phyloP scores from a whole-genome alignment of 2,329 filamentous ascomycete genomes.

The Phyllosticta citrichinensis region DNA sequence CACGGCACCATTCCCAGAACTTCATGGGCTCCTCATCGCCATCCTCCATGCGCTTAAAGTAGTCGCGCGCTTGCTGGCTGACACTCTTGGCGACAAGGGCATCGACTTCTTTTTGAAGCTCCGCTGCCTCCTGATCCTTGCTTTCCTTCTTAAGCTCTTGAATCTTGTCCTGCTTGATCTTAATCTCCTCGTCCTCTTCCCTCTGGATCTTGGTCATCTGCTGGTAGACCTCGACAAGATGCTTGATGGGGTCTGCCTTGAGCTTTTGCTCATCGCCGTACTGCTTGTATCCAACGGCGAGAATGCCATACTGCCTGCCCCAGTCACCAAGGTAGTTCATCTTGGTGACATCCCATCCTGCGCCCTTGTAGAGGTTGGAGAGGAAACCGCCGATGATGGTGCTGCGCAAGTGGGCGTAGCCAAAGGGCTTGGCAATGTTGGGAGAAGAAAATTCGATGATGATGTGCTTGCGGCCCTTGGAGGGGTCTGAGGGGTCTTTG shows the following conservation, averaged over 20 bases:
- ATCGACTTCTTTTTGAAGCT: slow-evolving; percentile 23
- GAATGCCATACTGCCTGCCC: slow-evolving; percentile 63
- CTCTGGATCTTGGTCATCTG: slow-evolving; percentile 56
- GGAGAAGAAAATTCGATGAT: slow-evolving; percentile 78
- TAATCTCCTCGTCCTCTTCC: slow-evolving; percentile 56
- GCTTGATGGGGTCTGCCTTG: slow-evolving; percentile 64
- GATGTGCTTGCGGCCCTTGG: slow-evolving; percentile 52
- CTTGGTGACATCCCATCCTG: slow-evolving; percentile 60
- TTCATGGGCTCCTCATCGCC: slow-evolving; percentile 48
- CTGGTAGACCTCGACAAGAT: slow-evolving; percentile 74
- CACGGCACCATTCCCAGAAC: slow-evolving; percentile 54
- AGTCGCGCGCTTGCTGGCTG: slow-evolving; percentile 64
- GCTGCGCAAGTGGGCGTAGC: slow-evolving; percentile 63
- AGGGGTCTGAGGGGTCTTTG: slow-evolving; percentile 51
- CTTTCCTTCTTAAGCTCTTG: slow-evolving; percentile 22
- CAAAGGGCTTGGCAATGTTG: slow-evolving; percentile 78
- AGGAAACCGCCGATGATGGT: slow-evolving; percentile 69
- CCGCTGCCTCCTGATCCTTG: slow-evolving; percentile 15
- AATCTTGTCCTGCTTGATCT: slow-evolving; percentile 36
- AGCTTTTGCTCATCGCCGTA: slow-evolving; percentile 67
- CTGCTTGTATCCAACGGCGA: slow-evolving; percentile 64
- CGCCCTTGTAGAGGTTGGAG: slow-evolving; percentile 55
- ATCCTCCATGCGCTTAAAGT: slow-evolving; percentile 60
- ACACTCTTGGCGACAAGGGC: slow-evolving; percentile 30
- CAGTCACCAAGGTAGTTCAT: slow-evolving; percentile 74